A percentile compares a stretch with the other conserved stretches of the same genome.
phyloP scores from a whole-genome alignment of 129 eudicot genomes.

The Escallonia herrerae region DNA sequence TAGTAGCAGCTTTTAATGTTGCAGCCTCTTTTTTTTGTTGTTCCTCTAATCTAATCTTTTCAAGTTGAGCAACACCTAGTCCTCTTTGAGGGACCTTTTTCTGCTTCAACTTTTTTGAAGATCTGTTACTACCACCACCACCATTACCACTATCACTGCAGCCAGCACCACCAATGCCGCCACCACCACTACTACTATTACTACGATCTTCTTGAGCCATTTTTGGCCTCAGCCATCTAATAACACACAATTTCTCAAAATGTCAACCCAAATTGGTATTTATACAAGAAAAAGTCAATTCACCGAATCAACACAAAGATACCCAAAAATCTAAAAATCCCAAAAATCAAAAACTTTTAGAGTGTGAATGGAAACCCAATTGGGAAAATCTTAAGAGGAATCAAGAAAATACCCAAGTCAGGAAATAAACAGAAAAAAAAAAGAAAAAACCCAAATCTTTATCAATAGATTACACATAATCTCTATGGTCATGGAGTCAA shows the following conservation, averaged over 20 bases:
- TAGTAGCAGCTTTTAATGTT: slow-evolving; percentile 8
- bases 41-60: slow-evolving; percentile 71
- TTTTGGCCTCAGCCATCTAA: slow-evolving; percentile 54
- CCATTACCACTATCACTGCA: slow-evolving; percentile 24
- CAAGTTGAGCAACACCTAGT: slow-evolving; percentile 94
- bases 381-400: slow-evolving; percentile 9
- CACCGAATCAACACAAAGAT: neutral
- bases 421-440: slow-evolving; percentile 1
- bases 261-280: neutral
- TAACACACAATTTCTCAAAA: neutral
- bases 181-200: slow-evolving; percentile 41
- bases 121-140: slow-evolving; percentile 27
- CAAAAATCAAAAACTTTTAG: slow-evolving; percentile 11
- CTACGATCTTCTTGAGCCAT: slow-evolving; percentile 72
- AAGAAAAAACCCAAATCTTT: slow-evolving; percentile 36
- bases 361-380: slow-evolving; percentile 11
- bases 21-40: slow-evolving; percentile 44
- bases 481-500: slow-evolving; percentile 16
- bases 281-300: slow-evolving; percentile 6
- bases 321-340: slow-evolving; percentile 8
- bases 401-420: slow-evolving; percentile 9
- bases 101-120: slow-evolving; percentile 56
- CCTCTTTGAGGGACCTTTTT: slow-evolving; percentile 94
- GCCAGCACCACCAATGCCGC: slow-evolving; percentile 21
- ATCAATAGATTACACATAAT: slow-evolving; percentile 36